A percentile compares a stretch with the other conserved stretches of the same genome.
phyloP scores from a whole-genome alignment of 1,284 basidiomycete genomes.

The Pascua guehoae region DNA sequence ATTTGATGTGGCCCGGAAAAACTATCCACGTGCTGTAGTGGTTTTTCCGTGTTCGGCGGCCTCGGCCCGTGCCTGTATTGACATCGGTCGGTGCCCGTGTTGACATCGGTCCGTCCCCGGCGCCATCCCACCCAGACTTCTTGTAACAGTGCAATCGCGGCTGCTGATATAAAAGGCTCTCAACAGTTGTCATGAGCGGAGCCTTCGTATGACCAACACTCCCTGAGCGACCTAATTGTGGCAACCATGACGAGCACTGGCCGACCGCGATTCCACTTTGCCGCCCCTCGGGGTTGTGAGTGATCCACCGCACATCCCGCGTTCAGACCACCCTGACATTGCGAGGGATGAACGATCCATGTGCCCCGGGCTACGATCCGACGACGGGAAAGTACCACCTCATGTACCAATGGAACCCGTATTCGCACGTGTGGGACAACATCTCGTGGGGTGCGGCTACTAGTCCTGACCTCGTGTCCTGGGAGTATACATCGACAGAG shows the following conservation, averaged over 20 bases:
- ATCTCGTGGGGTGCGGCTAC: conserved; percentile 26
- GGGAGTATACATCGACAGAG: conserved; percentile 9
- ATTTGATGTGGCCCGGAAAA: no score
- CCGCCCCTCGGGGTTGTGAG: conserved; percentile 18
- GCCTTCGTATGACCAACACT: no score
- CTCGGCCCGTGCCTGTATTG: no score
- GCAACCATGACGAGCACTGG: background rate
- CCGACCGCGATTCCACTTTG: conserved; percentile 16
- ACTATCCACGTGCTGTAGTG: no score
- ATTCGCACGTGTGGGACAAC: conserved; percentile 16
- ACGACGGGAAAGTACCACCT: conserved; percentile 20
- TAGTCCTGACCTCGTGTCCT: conserved; percentile 17
- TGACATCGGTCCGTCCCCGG: no score
- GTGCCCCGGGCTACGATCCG: conserved; percentile 19
- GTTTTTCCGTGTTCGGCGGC: no score
- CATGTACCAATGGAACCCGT: conserved; percentile 27
- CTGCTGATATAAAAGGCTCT: no score
- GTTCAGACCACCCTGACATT: background rate
- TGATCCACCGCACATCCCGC: background rate
- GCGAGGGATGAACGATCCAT: conserved; percentile 24
- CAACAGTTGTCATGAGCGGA: no score
- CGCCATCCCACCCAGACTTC: no score
- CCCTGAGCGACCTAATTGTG: no score
- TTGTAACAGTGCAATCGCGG: no score
- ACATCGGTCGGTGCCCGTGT: no score